These are phyloP conservation scores for Auriculariales sp. DNA, from an alignment of 768 basidiomycete species.

Conservation along the genomic window DNA sequence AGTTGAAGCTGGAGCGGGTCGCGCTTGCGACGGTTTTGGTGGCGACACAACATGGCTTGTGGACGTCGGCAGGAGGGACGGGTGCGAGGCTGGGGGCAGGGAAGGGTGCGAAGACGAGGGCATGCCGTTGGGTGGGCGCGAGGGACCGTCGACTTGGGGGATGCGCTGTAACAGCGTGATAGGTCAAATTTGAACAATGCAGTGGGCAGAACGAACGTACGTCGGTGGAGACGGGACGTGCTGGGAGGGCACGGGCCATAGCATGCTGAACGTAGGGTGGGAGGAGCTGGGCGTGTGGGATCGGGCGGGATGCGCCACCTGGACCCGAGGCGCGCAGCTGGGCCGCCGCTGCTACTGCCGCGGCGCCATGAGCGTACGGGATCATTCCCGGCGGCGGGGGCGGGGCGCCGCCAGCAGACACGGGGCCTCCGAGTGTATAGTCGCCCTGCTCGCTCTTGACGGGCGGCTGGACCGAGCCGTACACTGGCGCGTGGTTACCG, in stretches of 20 bases:
- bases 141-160: conserved; percentile 72
- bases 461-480: not conserved
- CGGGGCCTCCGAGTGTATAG: too few species aligned
- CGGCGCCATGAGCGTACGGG: not conserved
- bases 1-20: not conserved
- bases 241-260: too few species aligned
- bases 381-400: not conserved
- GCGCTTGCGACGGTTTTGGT: not conserved
- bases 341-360: not conserved
- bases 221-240: too few species aligned
- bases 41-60: not conserved
- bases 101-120: conserved; percentile 57
- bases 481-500: conserved; percentile 37
- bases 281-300: too few species aligned
- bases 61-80: not conserved
- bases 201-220: too few species aligned
- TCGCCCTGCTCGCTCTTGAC: not conserved
- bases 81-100: conserved; percentile 42
- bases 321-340: too few species aligned
- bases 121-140: conserved; percentile 51
- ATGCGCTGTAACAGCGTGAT: conserved; percentile 25
- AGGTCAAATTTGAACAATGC: not conserved
- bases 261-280: too few species aligned
- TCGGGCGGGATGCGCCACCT: too few species aligned
- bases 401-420: too few species aligned